A percentile compares a stretch with the other conserved stretches of the same genome.
Conservation (phyloP, 441 rosid genomes). For the Adansonia rubrostipa region DNA sequence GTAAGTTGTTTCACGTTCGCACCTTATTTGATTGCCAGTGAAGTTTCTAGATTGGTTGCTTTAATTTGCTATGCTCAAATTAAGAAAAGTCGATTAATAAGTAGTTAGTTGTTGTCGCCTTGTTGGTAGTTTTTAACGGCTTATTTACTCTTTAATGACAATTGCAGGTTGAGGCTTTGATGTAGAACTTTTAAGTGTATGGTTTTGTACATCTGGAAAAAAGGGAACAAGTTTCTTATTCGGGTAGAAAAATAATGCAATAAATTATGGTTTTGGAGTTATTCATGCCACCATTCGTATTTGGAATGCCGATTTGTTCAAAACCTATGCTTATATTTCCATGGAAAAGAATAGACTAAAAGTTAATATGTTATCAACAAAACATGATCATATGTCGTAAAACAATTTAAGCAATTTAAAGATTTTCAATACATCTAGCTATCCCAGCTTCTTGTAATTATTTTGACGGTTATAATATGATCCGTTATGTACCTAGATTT, state of each 20-base stretch:
- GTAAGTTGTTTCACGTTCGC: not conserved
- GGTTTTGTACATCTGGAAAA: not conserved
- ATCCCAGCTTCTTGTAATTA: not conserved
- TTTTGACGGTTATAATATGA: not conserved
- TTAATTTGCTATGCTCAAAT: not conserved
- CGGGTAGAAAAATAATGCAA: not conserved
- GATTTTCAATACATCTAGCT: not conserved
- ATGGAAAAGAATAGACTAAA: not conserved
- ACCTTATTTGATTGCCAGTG: not conserved
- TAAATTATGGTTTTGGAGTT: not conserved
- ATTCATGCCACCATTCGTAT: not conserved
- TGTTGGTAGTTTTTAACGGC: not conserved
- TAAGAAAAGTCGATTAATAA: not conserved
- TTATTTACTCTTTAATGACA: not conserved
- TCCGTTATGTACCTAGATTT: not conserved
- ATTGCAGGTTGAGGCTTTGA: not conserved
- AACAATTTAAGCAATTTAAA: not conserved
- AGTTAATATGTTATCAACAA: not conserved
- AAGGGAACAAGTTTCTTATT: not conserved
- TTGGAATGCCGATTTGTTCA: not conserved
- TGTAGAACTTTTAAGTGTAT: not conserved
- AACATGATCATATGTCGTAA: not conserved
- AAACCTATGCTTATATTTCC: not conserved
- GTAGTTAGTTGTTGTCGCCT: not conserved
- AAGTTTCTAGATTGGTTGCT: slow-evolving; percentile 6